Conservation (phyloP, 1,284 basidiomycete genomes). For the Ganoderma leucocontextum region DNA sequence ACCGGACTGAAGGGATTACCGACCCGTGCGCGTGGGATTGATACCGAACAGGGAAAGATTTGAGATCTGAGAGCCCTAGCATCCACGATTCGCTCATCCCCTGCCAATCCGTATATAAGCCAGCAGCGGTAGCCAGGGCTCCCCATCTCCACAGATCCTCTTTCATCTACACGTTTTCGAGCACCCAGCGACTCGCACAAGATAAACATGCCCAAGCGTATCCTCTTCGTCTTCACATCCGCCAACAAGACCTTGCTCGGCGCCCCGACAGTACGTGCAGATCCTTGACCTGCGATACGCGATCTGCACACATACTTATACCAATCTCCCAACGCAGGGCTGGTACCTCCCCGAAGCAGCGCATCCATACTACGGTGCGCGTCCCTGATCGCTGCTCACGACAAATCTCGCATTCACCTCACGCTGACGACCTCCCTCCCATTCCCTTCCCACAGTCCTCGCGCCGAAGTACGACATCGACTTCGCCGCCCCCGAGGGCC, state of each 20-base stretch:
- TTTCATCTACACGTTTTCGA: neutral
- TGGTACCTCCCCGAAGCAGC: conserved; percentile 82
- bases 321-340: conserved; percentile 49
- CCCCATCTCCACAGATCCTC: neutral
- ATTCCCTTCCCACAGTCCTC: conserved; percentile 48
- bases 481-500: conserved; percentile 75
- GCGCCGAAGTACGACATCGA: conserved; percentile 66
- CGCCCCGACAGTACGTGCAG: conserved; percentile 55
- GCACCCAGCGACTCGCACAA: neutral
- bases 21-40: neutral
- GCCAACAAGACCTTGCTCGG: conserved; percentile 68
- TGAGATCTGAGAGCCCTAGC: neutral
- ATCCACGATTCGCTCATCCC: neutral
- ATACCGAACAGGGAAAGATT: neutral
- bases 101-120: conserved; percentile 3
- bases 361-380: conserved; percentile 74
- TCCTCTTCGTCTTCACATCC: conserved; percentile 84
- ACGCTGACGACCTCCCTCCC: neutral
- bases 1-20: neutral
- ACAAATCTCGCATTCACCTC: neutral
- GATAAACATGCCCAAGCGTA: conserved; percentile 44
- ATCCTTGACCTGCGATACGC: neutral
- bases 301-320: conserved; percentile 7
- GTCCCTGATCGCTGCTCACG: neutral
- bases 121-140: neutral